Percentiles rank a stretch among this genome's conserved stretches.
phyloP scores from a whole-genome alignment of 306 rosid species.

The Cucumis sativus region DNA sequence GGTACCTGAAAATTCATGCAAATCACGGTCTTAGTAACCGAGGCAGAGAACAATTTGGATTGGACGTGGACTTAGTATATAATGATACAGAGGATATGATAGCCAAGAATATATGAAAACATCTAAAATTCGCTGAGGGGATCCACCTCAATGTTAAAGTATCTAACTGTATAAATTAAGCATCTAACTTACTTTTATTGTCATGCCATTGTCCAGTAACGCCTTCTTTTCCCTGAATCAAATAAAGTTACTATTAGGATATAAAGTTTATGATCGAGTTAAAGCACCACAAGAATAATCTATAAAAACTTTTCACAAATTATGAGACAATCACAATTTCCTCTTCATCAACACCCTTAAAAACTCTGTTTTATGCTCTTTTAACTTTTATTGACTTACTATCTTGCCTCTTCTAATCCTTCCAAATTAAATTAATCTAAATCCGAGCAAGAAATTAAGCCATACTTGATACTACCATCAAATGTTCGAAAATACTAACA shows the following conservation, averaged over 20 bases:
- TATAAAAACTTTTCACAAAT: background rate
- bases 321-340: background rate
- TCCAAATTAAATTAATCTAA: background rate
- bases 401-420: background rate
- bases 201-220: slow-evolving; percentile 54
- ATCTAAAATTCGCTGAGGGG: background rate
- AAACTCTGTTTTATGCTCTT: background rate
- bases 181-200: slow-evolving; percentile 55
- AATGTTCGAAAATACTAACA: background rate
- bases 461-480: background rate
- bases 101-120: background rate
- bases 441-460: background rate
- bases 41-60: background rate
- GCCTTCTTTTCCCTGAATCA: slow-evolving; percentile 60
- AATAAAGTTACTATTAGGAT: slow-evolving; percentile 7
- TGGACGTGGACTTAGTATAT: background rate
- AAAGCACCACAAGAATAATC: background rate
- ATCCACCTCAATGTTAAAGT: background rate
- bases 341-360: background rate
- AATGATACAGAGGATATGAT: background rate
- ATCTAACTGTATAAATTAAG: background rate
- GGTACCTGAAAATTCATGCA: slow-evolving; percentile 50
- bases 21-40: background rate
- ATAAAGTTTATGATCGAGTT: background rate
- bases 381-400: background rate